Evolutionary conservation across 352 stramenopile genomes (phyloP), one percentile per base, ranked within the genome.

Genomic region (Globisporangium viniferum): DNA sequence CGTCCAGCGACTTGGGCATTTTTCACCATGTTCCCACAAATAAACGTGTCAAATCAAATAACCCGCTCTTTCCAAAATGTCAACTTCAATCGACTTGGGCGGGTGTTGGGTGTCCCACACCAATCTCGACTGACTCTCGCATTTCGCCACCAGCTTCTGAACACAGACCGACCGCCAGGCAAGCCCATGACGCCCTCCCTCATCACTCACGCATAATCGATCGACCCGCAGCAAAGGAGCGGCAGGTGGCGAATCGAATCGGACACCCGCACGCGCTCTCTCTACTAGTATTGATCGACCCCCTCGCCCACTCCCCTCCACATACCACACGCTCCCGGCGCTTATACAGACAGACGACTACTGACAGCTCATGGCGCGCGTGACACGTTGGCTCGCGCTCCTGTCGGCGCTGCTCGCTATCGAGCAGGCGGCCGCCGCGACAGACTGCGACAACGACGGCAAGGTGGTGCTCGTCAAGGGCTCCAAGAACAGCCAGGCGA

Each of bases 401-500:
- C n/a, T 60, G 12, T 15, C 48, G 31, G 63, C 56, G 44, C 55
- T 60, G 5, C 33, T 46, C 9, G 24, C 35, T 9, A 31, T 39
- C 15, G 46, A 57, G 9, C n/a, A 55, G 46, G 49, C 29, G 57
- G 22, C 27, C 33, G 36, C 36, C 33, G 39, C 48, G 57, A 27
- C 24, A 3, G 53, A 67, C 14, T 88, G 80, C 58, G 68, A 67
- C 36, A 82, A 75, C 22, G 60, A 70, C 49, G 80, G 80, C 9
- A 71, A 67, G n/a, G 67, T 83, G 12, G 79, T 79, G 18, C 78
- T 88, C 51, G 73, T 70, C 9, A 76, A 77, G 53, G 78, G 72
- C 35, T 62, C 61, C 10, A 71, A 78, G 46, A 67, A 69, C 41
- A 68, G 53, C 20, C 12, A 75, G 62, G 81, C 71, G 10, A 36